These are phyloP conservation scores for Pichia sporocuriosa DNA, from an alignment of 805 yeast genomes.

Conservation along the genomic window DNA sequence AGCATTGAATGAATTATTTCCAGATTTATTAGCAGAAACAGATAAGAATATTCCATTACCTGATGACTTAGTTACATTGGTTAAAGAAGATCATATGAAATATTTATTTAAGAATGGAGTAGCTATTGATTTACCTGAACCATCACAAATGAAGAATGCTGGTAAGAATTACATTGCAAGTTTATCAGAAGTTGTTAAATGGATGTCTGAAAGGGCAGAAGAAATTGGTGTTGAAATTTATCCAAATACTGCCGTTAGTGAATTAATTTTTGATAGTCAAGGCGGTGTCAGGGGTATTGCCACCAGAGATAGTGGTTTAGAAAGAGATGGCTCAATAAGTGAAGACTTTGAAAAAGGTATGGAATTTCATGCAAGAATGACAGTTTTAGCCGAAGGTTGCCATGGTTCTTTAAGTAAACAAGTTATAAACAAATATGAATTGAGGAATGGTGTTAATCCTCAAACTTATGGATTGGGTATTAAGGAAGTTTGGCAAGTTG, in stretches of 20 bases:
- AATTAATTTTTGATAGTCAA: slow-evolving; percentile 57
- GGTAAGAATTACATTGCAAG: slow-evolving; percentile 83
- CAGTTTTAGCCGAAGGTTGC: slow-evolving; percentile 96
- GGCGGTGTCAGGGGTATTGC: slow-evolving; percentile 81
- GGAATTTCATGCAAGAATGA: slow-evolving; percentile 89
- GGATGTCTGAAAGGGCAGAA: slow-evolving; percentile 84
- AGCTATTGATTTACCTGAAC: slow-evolving; percentile 78
- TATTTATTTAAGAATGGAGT: slow-evolving; percentile 49
- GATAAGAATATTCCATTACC: slow-evolving; percentile 69
- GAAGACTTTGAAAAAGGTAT: slow-evolving; percentile 84
- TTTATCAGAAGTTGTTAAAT: slow-evolving; percentile 70
- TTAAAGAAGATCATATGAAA: slow-evolving; percentile 67
- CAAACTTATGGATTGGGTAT: slow-evolving; percentile 96
- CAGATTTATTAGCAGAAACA: slow-evolving; percentile 50
- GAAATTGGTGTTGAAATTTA: slow-evolving; percentile 90
- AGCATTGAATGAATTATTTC: slow-evolving; percentile 78
- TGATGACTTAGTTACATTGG: slow-evolving; percentile 65
- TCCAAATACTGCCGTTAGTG: slow-evolving; percentile 83
- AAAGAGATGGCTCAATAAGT: slow-evolving; percentile 68
- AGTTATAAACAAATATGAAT: slow-evolving; percentile 57
- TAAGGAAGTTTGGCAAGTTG: slow-evolving; percentile 96
- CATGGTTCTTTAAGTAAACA: slow-evolving; percentile 89
- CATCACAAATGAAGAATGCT: slow-evolving; percentile 80
- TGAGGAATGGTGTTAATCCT: slow-evolving; percentile 57
- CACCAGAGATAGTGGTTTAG: slow-evolving; percentile 86